Evolutionary conservation across 2,329 filamentous ascomycete species (phyloP), one percentile per base, ranked within the genome.

Genomic region (Fusarium sp.): DNA sequence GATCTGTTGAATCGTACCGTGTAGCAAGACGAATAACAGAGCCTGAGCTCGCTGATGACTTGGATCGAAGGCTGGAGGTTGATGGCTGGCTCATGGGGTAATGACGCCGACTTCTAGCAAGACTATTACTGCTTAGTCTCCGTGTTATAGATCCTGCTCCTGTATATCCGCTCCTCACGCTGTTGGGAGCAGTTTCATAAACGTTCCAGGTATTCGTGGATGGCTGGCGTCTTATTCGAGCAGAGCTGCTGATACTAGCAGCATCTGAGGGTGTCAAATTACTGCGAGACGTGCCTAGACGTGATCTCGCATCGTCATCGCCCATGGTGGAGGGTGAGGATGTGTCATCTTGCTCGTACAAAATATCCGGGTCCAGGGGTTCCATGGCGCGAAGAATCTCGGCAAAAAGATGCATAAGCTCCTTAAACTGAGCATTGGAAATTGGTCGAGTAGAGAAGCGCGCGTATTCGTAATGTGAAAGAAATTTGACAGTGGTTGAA

Each of bases 341-440:
- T 40, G 68, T 73, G 32, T 66, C 71, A 7, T 76, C 74, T 17
- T 72, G 73, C 5, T 75, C 73, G n/a, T 74, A 78, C 8, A 93
- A 77, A 7, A 89, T 78, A 0, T 82, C 82, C 0, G 87, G 82
- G 63, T 91, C 85, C 6, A 93, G 82, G 0, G 88, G 85, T 32
- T 84, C 87, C 92, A 98, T 97, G 20, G 86, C 88, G 56, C 92
- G 89, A 17, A 98, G 83, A 0, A 98, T 84, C 57, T 92, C 89
- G 4, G 95, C 92, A 80, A 98, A 98, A 30, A 93, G 85, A 61
- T 90, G 88, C 94, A 98, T 98, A 33, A 98, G 84, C 26, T 87
- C 83, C 40, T 92, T 87, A 78, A 99, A 98, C 55, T 91, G 87
- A 0, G 81, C 76, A 73, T 95, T 91, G 5, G 89, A 87, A 7